phyloP scores from a whole-genome alignment of 805 yeast genomes.

The Candida sonorensis region DNA sequence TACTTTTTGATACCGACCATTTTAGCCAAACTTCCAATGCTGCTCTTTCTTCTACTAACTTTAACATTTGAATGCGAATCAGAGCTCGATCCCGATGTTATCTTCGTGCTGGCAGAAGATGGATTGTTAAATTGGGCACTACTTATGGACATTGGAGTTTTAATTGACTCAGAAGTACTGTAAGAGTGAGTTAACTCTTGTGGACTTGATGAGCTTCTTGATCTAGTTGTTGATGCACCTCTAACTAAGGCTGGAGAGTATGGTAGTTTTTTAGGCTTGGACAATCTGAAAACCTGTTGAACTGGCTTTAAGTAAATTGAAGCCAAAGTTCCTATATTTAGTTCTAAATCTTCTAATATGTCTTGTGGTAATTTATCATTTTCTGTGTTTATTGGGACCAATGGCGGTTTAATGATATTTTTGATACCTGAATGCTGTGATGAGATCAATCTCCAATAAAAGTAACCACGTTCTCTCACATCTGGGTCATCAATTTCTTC shows the following conservation, averaged over 20 bases:
- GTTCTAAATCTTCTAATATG: slow-evolving; percentile 72
- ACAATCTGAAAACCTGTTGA: slow-evolving; percentile 65
- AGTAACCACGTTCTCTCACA: slow-evolving; percentile 73
- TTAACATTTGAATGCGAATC: not conserved
- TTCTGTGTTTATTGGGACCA: slow-evolving; percentile 61
- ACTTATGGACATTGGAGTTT: not conserved
- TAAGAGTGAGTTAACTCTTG: not conserved
- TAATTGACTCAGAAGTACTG: not conserved
- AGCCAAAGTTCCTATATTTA: slow-evolving; percentile 76
- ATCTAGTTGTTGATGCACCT: too few relatives aligned
- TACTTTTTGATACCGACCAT: slow-evolving; percentile 2
- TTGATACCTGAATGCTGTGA: slow-evolving; percentile 32
- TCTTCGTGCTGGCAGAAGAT: not conserved
- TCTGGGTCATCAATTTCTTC: slow-evolving; percentile 80
- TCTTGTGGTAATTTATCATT: slow-evolving; percentile 64
- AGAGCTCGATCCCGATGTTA: not conserved
- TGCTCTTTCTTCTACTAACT: not conserved
- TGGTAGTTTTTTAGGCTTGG: slow-evolving; percentile 45
- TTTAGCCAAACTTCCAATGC: slow-evolving; percentile 1
- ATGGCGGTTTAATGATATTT: slow-evolving; percentile 49
- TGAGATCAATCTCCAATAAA: slow-evolving; percentile 79
- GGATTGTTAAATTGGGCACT: not conserved
- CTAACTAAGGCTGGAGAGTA: slow-evolving; percentile 39
- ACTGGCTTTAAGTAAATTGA: slow-evolving; percentile 82
- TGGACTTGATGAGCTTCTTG: not conserved